These are phyloP conservation scores for Lactifluus hygrophoroides DNA, from an alignment of 768 basidiomycete genomes.

Conservation along the genomic window DNA sequence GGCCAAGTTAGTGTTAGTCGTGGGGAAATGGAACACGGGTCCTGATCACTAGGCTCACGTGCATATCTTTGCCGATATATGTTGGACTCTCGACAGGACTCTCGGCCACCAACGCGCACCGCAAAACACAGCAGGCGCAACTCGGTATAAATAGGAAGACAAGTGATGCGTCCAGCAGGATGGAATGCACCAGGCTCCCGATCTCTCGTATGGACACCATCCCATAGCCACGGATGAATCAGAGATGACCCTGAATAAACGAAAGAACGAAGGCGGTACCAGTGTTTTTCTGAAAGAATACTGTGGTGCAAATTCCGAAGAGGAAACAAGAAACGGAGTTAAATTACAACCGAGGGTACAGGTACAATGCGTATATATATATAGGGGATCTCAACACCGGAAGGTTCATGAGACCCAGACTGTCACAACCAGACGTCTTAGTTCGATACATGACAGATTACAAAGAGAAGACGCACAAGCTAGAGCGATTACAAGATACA, in stretches of 20 bases:
- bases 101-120: too few relatives aligned
- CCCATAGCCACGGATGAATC: too few relatives aligned
- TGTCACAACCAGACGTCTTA: slow-evolving; percentile 14
- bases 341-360: background rate
- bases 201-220: background rate
- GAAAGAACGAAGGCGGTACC: background rate
- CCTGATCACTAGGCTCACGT: too few relatives aligned
- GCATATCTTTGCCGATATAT: too few relatives aligned
- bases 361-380: background rate
- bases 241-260: background rate
- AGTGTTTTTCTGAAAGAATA: background rate
- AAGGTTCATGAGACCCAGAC: slow-evolving; percentile 37
- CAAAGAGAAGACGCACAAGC: slow-evolving; percentile 47
- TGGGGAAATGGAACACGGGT: too few relatives aligned
- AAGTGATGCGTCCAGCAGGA: background rate
- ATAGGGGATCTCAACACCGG: background rate
- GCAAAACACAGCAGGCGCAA: too few relatives aligned
- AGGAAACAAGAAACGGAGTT: background rate
- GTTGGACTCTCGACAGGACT: too few relatives aligned
- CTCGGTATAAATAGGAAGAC: background rate
- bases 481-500: slow-evolving; percentile 76
- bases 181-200: background rate
- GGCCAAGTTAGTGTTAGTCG: too few relatives aligned
- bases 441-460: background rate
- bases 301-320: background rate